Base-by-base conservation (phyloP, 345 rosid species). In the Citrus unshiu region DNA sequence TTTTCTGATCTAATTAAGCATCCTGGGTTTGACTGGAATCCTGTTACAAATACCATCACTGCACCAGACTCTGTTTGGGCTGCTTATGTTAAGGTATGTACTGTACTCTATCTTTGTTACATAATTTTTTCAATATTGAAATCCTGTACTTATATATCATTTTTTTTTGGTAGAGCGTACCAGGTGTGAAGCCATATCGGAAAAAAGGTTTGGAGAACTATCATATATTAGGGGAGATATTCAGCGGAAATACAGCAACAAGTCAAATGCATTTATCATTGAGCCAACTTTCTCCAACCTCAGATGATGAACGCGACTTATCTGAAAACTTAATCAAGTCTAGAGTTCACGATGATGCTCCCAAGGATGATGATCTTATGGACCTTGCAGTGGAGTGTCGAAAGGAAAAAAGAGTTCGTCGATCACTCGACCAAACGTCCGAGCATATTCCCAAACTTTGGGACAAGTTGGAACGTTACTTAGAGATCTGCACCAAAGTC, bases 1-100 rank as follows among this genome's bases (percentile, higher is more conserved):
- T 70, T 70, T 70, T 46, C 74, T 70, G 59, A 54, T 19, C 34
- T 70, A 70, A 49, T 70, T 29, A 70, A 70, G 57, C 74, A 70
- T 70, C 34, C 39, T 27, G 74, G 74, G 8, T 70, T 70, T 54
- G n/a, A 70, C 7, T 46, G 60, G 74, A 34, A 70, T 70, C 74
- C 35, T 46, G 34, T 16, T 25, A 27, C 60, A 49, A 70, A 70
- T 19, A 70, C 37, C 29, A 49, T 68, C 37, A 49, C 30, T 70
- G 74, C 74, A 70, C 21, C 60, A 7, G 59, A 49, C 19, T n/a
- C 9, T 27, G 74, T 18, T 40, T 70, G 74, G 74, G 74, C 34
- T 7, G 60, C 30, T 8, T 70, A 70, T 9, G 19, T 32, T 27
- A 70, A 70, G 60, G 73, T 27, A 24, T 46, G 9, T 14, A 25